Evolutionary conservation across 352 stramenopile genomes (phyloP), one percentile per base, ranked within the genome.

Genomic region (Phytophthora boehmeriae): DNA sequence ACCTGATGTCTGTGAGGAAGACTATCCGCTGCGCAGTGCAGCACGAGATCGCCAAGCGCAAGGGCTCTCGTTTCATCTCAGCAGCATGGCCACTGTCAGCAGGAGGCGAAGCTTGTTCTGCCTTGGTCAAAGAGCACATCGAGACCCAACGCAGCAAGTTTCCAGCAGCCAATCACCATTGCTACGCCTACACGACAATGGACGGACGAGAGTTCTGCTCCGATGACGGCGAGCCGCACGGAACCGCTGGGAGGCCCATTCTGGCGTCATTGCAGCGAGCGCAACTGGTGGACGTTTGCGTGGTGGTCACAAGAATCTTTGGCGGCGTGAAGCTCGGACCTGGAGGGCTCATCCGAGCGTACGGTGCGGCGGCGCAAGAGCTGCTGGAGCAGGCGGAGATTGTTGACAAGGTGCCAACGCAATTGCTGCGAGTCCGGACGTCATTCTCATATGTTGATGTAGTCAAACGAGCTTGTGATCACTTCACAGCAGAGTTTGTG

Each of bases 11-110:
- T 2, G 45, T 48, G 27, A 50, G 50, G n/a, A 80, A 63, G 41
- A 88, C 77, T 28, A 79, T 94, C 55, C 63, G 67, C 25, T 54
- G 60, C 36, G 70, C 73, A 14, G 63, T 92, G 49, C 77, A 92
- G 71, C 66, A 89, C 49, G 83, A 94, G 70, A 86, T 86, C 57
- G 78, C 71, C 20, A 94, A 94, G 76, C 83, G 81, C 65, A 94
- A 92, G 66, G 80, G 81, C 54, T 93, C 85, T 36, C 83, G 85
- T 55, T 93, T 93, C 71, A 91, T 92, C 61, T 72, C 80, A 6
- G 80, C 78, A 4, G 79, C 71, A 27, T 89, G 73, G 73, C 85
- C 85, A 22, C 57, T 92, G 0, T 35, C 41, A 16, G 65, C 30
- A 25, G 41, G 41, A 19, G 62, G 42, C n/a, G 52, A 76, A 27